Evolutionary conservation across 192 early-diverging fungal species (phyloP).

Genomic region (Irineochytrium annulatum): DNA sequence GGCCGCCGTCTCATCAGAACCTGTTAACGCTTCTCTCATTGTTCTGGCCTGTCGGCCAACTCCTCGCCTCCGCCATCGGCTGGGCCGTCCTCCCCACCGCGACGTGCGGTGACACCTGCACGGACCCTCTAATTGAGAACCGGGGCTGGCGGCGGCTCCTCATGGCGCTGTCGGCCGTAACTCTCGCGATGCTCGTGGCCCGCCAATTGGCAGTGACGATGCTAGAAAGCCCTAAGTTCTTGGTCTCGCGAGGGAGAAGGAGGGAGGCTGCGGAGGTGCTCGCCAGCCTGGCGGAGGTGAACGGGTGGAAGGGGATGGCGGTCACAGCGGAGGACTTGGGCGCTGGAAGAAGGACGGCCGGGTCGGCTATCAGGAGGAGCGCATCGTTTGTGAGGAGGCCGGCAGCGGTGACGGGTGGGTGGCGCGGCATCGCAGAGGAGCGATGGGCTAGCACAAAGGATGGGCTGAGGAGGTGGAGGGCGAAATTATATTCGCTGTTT

Average conservation of each 20-base stretch:
- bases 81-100: conserved; percentile 61
- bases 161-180: conserved; percentile 54
- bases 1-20: conserved; percentile 71
- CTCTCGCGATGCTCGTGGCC: conserved; percentile 64
- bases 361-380: too few species aligned
- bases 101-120: conserved; percentile 11
- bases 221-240: conserved; percentile 76
- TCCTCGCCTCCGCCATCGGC: conserved; percentile 62
- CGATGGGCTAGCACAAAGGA: too few species aligned
- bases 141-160: conserved; percentile 76
- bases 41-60: conserved; percentile 80
- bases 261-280: conserved; percentile 23
- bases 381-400: too few species aligned
- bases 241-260: conserved; percentile 42
- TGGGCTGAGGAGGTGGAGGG: too few species aligned
- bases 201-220: conserved; percentile 66
- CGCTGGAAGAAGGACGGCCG: too few species aligned
- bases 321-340: too few species aligned
- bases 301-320: neutral
- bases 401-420: neutral
- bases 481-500: conserved; percentile 21
- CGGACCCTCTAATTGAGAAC: conserved; percentile 2
- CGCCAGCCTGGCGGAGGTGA: conserved; percentile 8
- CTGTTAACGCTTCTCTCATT: conserved; percentile 79
- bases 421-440: neutral